Evolutionary conservation across 352 stramenopile species (phyloP).

Genomic region (Phytophthora podocarpi): DNA sequence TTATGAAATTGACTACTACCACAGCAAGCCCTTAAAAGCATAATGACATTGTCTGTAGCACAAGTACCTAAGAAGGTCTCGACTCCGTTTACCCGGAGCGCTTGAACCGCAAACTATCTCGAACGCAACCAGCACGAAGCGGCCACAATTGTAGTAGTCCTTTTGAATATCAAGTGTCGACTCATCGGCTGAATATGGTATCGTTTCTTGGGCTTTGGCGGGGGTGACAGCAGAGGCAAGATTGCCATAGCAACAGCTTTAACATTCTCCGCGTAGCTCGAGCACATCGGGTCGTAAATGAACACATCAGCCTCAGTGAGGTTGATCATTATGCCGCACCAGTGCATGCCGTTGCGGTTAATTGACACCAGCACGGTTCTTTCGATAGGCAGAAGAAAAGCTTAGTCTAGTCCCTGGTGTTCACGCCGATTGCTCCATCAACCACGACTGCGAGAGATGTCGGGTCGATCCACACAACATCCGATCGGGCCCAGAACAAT

Average conservation of each 20-base stretch:
- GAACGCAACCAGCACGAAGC: background rate
- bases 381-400: background rate
- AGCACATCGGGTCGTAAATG: background rate
- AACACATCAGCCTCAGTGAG: background rate
- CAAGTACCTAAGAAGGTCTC: too few species aligned
- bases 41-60: too few species aligned
- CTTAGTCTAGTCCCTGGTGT: background rate
- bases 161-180: background rate
- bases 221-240: background rate
- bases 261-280: background rate
- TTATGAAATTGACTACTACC: too few species aligned
- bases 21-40: too few species aligned
- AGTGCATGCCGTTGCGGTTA: slow-evolving; percentile 1
- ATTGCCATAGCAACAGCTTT: background rate
- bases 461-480: background rate
- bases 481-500: background rate
- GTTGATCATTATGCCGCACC: background rate
- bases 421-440: background rate
- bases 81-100: too few species aligned
- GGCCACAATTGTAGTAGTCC: background rate
- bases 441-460: background rate
- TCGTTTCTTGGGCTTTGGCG: background rate
- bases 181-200: background rate
- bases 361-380: background rate
- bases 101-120: slow-evolving; percentile 20